phyloP scores from a whole-genome alignment of 768 basidiomycete genomes.

The Gelatoporia subvermispora region DNA sequence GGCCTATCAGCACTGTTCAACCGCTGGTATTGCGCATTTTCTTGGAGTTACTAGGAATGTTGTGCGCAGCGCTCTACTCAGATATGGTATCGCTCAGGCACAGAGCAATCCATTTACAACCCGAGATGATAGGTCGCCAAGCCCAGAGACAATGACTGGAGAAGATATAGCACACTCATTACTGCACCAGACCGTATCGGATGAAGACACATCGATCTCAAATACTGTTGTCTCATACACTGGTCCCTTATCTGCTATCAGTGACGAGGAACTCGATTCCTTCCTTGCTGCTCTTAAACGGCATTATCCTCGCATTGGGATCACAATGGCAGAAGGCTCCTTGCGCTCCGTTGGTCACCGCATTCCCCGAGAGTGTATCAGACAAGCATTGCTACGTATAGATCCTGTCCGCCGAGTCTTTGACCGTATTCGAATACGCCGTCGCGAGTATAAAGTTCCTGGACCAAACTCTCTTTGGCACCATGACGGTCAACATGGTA shows the following conservation, averaged over 20 bases:
- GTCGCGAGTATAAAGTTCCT: constrained; percentile 14
- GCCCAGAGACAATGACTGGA: not conserved
- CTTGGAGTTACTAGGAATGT: constrained; percentile 9
- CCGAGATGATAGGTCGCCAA: not conserved
- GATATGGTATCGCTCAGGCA: constrained; percentile 12
- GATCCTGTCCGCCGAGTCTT: constrained; percentile 14
- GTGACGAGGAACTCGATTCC: constrained; percentile 11
- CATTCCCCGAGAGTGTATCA: constrained; percentile 4
- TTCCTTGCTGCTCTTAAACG: not conserved
- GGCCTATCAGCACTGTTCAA: constrained; percentile 13
- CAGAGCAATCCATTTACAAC: constrained; percentile 4
- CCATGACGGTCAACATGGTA: constrained; percentile 26
- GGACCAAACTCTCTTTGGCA: constrained; percentile 24
- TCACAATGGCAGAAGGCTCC: constrained; percentile 15
- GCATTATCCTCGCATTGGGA: constrained; percentile 8
- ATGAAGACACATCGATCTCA: not conserved
- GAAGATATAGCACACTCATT: not conserved
- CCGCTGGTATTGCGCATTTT: constrained; percentile 12
- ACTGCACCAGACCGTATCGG: not conserved
- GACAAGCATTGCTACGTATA: constrained; percentile 4
- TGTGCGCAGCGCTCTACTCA: constrained; percentile 13
- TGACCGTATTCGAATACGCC: constrained; percentile 6
- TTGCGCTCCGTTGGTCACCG: constrained; percentile 5
- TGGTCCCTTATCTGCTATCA: constrained; percentile 4
- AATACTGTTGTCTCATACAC: constrained; percentile 2